phyloP scores from a whole-genome alignment of 768 basidiomycete species.

The Phylloporus sp. region DNA sequence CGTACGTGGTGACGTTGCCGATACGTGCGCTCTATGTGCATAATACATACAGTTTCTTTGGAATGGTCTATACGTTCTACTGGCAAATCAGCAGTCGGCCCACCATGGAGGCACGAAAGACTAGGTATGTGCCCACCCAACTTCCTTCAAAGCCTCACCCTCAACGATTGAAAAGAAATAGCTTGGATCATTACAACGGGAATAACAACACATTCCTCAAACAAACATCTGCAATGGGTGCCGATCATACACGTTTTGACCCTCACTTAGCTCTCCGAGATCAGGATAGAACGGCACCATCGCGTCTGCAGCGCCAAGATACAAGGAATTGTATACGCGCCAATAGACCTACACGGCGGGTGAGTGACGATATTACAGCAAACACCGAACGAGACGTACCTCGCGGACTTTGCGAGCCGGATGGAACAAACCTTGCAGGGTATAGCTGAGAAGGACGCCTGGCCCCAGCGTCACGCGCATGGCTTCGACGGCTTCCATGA shows the following conservation, averaged over 20 bases:
- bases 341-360: conserved; percentile 61
- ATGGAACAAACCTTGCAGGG: conserved; percentile 94
- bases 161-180: neutral
- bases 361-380: conserved; percentile 3
- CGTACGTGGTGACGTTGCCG: too few species aligned
- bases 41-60: too few species aligned
- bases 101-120: too few species aligned
- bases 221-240: conserved; percentile 84
- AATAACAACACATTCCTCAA: conserved; percentile 31
- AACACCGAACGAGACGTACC: conserved; percentile 41
- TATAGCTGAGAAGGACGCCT: conserved; percentile 87
- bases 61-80: too few species aligned
- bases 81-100: too few species aligned
- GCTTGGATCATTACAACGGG: neutral
- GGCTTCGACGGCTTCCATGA: conserved; percentile 97
- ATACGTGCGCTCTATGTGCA: too few species aligned
- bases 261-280: conserved; percentile 84
- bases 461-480: conserved; percentile 97
- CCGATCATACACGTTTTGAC: conserved; percentile 84
- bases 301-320: conserved; percentile 86
- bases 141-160: too few species aligned
- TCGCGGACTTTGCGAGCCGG: conserved; percentile 96
- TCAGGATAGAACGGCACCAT: conserved; percentile 96
- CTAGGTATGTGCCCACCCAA: too few species aligned
- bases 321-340: conserved; percentile 93